Percentiles rank a stretch among this genome's conserved stretches.
These are phyloP conservation scores for Antrodiella citrinella DNA, from an alignment of 768 basidiomycete genomes.

Conservation along the genomic window DNA sequence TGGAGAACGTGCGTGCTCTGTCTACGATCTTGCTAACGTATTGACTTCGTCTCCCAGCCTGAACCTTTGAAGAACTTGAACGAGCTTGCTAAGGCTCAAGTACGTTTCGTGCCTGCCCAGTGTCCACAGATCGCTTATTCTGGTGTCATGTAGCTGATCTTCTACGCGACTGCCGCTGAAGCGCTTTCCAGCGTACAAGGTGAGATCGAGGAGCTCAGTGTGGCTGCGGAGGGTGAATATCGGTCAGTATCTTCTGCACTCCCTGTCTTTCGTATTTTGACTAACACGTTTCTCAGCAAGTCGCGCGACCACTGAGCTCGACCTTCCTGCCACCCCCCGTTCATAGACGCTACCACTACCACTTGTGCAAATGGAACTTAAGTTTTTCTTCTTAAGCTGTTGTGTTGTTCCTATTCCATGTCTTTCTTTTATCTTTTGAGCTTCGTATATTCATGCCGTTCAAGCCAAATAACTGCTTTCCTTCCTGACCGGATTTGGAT, in stretches of 20 bases:
- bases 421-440: background rate
- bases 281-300: constrained; percentile 43
- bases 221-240: constrained; percentile 93
- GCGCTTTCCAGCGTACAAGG: constrained; percentile 76
- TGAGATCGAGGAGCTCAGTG: constrained; percentile 88
- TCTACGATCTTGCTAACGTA: background rate
- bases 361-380: background rate
- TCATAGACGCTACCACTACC: constrained; percentile 14
- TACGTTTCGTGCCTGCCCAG: constrained; percentile 22
- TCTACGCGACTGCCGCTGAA: constrained; percentile 71
- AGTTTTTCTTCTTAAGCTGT: background rate
- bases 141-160: constrained; percentile 42
- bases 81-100: constrained; percentile 86
- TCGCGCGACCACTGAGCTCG: constrained; percentile 78
- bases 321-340: background rate
- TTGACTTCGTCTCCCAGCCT: constrained; percentile 44
- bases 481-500: too few relatives aligned
- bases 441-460: too few relatives aligned
- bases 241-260: constrained; percentile 38
- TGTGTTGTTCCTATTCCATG: background rate
- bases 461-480: too few relatives aligned
- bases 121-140: background rate
- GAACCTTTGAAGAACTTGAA: constrained; percentile 94
- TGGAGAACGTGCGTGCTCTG: constrained; percentile 74
- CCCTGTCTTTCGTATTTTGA: constrained; percentile 1